phyloP scores from a whole-genome alignment of 352 stramenopile genomes.

The Phytophthora sojae region DNA sequence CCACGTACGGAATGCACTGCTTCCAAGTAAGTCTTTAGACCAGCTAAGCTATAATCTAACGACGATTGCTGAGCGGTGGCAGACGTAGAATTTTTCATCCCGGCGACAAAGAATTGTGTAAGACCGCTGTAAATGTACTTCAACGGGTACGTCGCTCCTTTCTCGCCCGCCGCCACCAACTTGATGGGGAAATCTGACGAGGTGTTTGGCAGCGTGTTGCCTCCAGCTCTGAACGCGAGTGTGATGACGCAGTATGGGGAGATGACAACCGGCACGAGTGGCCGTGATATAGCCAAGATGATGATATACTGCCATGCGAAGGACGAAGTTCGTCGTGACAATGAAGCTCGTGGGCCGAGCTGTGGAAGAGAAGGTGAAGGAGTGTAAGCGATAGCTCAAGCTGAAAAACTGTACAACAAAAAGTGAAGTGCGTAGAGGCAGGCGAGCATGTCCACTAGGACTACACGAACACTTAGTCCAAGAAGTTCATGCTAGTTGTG shows the following conservation, averaged over 20 bases:
- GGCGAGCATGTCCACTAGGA: too few species aligned
- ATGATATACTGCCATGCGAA: conserved; percentile 88
- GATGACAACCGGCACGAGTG: conserved; percentile 80
- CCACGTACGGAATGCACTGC: too few species aligned
- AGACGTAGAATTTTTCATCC: too few species aligned
- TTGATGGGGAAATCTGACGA: conserved; percentile 14
- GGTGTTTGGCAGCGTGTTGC: conserved; percentile 24
- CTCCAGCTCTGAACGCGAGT: conserved; percentile 16
- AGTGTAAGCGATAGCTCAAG: conserved; percentile 73
- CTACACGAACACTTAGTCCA: too few species aligned
- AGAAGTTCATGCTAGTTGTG: too few species aligned
- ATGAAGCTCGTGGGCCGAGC: conserved; percentile 63
- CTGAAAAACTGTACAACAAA: conserved; percentile 46
- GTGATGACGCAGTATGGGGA: conserved; percentile 60
- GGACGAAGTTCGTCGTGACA: conserved; percentile 61
- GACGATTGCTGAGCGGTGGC: too few species aligned
- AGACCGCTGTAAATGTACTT: conserved; percentile 79
- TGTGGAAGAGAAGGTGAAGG: conserved; percentile 71
- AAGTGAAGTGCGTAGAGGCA: too few species aligned
- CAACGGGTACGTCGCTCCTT: conserved; percentile 56
- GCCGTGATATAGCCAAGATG: conserved; percentile 90
- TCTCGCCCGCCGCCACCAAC: conserved; percentile 6
- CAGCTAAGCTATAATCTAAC: too few species aligned
- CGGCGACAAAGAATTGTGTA: conserved; percentile 58
- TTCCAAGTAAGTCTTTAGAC: too few species aligned